These are phyloP conservation scores for Starmerella stigmatis DNA, from an alignment of 805 yeast genomes.

Conservation along the genomic window DNA sequence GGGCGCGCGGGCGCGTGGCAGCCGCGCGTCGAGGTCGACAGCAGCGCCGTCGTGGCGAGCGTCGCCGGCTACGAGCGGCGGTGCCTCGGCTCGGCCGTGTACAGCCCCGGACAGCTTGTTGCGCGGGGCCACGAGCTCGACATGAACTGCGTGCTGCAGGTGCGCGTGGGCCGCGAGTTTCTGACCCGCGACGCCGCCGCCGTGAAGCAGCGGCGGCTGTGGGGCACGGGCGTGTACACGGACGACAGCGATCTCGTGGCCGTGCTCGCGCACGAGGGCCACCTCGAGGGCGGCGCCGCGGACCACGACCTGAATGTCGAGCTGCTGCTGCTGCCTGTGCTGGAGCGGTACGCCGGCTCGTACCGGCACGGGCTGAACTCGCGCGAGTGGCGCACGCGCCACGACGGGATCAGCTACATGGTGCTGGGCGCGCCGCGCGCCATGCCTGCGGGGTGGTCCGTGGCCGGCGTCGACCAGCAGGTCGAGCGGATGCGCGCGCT, in stretches of 20 bases:
- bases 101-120: constrained; percentile 29
- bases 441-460: constrained; percentile 20
- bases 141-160: constrained; percentile 38
- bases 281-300: constrained; percentile 34
- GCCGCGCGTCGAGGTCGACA: constrained; percentile 22
- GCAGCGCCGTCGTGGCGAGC: constrained; percentile 34
- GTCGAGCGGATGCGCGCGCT: constrained; percentile 11
- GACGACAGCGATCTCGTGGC: constrained; percentile 84
- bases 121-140: constrained; percentile 27
- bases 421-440: constrained; percentile 31
- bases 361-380: constrained; percentile 62
- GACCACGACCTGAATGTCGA: constrained; percentile 46
- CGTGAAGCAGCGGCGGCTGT: constrained; percentile 42
- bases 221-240: constrained; percentile 92
- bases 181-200: constrained; percentile 28
- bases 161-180: constrained; percentile 44
- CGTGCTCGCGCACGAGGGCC: constrained; percentile 65
- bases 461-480: constrained; percentile 5
- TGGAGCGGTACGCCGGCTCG: constrained; percentile 54
- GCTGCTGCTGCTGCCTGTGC: constrained; percentile 54
- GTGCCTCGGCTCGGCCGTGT: constrained; percentile 47
- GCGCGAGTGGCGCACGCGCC: constrained; percentile 59
- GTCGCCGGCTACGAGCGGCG: constrained; percentile 38
- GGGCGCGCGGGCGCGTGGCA: neutral
- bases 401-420: constrained; percentile 70